Percentiles rank a stretch among this genome's conserved stretches.
phyloP scores from a whole-genome alignment of 2,329 filamentous ascomycete genomes.

The Plectosphaerella plurivora region DNA sequence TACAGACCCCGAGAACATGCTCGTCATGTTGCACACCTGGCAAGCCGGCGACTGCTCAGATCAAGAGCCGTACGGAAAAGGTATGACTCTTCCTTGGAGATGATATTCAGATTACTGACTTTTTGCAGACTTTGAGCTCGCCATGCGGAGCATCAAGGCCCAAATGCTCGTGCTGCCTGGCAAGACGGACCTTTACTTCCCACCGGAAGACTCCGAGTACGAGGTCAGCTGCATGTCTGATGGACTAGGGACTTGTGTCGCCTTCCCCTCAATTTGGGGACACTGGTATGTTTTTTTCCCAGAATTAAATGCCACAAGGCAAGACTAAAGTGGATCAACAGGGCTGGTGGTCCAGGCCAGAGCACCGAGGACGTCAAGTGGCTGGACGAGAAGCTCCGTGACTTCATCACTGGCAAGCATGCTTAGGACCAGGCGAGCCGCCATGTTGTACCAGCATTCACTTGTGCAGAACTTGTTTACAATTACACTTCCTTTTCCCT shows the following conservation, averaged over 20 bases:
- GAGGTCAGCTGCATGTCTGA: slow-evolving; percentile 53
- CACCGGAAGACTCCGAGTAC: slow-evolving; percentile 72
- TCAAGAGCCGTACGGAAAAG: slow-evolving; percentile 58
- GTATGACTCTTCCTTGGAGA: background rate
- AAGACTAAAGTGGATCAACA: slow-evolving; percentile 4
- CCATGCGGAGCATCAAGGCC: slow-evolving; percentile 66
- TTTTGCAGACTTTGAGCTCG: slow-evolving; percentile 54
- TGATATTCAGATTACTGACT: background rate
- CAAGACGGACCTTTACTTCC: slow-evolving; percentile 77
- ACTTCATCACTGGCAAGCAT: slow-evolving; percentile 27
- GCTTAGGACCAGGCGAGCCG: no score
- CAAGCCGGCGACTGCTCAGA: slow-evolving; percentile 67
- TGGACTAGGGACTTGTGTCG: slow-evolving; percentile 25
- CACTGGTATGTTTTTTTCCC: slow-evolving; percentile 24
- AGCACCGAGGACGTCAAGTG: slow-evolving; percentile 67
- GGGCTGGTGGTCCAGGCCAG: slow-evolving; percentile 67
- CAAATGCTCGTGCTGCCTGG: slow-evolving; percentile 66
- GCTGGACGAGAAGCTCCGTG: slow-evolving; percentile 58
- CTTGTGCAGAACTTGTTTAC: no score
- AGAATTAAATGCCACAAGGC: background rate
- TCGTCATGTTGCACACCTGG: slow-evolving; percentile 76
- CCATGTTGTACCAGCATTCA: no score
- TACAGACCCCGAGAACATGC: slow-evolving; percentile 66
- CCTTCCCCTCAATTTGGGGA: slow-evolving; percentile 37
- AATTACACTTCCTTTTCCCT: no score